phyloP scores from a whole-genome alignment of 257 asterid species.

The Solanum rostratum region DNA sequence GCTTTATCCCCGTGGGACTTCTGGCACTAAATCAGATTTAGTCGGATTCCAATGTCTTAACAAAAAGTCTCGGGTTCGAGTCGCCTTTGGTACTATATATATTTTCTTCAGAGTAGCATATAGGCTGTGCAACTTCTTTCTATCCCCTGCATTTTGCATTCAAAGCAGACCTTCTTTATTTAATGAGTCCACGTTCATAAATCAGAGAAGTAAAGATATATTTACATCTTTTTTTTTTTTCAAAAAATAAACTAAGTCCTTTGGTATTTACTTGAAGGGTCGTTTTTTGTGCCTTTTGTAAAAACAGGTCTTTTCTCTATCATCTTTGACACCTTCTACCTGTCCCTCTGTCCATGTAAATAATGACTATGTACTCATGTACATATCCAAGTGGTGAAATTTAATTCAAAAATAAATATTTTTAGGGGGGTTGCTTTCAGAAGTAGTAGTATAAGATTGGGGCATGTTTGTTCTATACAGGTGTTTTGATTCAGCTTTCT shows the following conservation, averaged over 20 bases:
- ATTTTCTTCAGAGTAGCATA: constrained; percentile 4
- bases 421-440: constrained; percentile 3
- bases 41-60: no score
- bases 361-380: background rate
- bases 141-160: constrained; percentile 10
- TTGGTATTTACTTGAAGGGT: constrained; percentile 5
- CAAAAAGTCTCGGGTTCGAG: accelerated
- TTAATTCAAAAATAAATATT: constrained; percentile 2
- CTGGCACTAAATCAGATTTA: no score
- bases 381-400: constrained; percentile 20
- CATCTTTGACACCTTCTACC: constrained; percentile 26
- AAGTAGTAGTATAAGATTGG: constrained; percentile 15
- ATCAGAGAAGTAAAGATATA: constrained; percentile 6
- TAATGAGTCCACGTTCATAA: constrained; percentile 13
- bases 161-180: constrained; percentile 12
- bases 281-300: constrained; percentile 13
- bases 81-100: background rate
- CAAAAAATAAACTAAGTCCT: constrained; percentile 2
- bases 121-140: constrained; percentile 3
- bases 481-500: constrained; percentile 4
- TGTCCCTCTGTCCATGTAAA: constrained; percentile 20
- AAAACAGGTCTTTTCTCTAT: constrained; percentile 12
- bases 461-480: constrained; percentile 19
- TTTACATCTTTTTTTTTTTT: background rate
- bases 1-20: no score